These are phyloP conservation scores for Pseudovirgaria hyperparasitica DNA, from an alignment of 2,329 filamentous ascomycete species.

Conservation along the genomic window DNA sequence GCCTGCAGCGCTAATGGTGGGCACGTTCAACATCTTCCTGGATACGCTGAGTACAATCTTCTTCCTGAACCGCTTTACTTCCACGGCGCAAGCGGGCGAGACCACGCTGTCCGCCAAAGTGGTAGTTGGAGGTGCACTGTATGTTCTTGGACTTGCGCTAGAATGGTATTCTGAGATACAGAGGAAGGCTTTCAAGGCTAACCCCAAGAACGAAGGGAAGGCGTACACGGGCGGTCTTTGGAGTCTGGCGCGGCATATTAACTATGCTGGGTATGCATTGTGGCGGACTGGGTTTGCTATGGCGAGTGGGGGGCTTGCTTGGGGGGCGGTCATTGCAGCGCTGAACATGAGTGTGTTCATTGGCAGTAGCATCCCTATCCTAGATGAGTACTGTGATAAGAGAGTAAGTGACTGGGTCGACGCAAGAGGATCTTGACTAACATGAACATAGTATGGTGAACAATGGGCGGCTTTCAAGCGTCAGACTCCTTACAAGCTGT, in stretches of 20 bases:
- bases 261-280: constrained; percentile 40
- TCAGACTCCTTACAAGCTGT: constrained; percentile 13
- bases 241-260: constrained; percentile 38
- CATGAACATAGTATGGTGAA: constrained; percentile 18
- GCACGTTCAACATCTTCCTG: constrained; percentile 39
- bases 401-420: constrained; percentile 6
- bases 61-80: constrained; percentile 38
- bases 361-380: constrained; percentile 29
- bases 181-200: constrained; percentile 38
- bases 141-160: constrained; percentile 37
- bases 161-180: constrained; percentile 47
- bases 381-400: constrained; percentile 37
- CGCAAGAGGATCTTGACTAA: too few relatives aligned
- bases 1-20: constrained; percentile 29
- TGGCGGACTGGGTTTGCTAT: constrained; percentile 39
- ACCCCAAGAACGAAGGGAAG: constrained; percentile 40
- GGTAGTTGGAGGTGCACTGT: constrained; percentile 37
- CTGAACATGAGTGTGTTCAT: constrained; percentile 36
- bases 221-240: constrained; percentile 38
- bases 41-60: constrained; percentile 45
- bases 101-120: constrained; percentile 27
- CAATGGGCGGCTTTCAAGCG: constrained; percentile 15
- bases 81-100: constrained; percentile 26
- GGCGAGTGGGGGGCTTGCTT: constrained; percentile 34
- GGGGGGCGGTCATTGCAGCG: constrained; percentile 26